These are phyloP conservation scores for Malassezia globosa DNA, from an alignment of 1,284 basidiomycete genomes.

Conservation along the genomic window DNA sequence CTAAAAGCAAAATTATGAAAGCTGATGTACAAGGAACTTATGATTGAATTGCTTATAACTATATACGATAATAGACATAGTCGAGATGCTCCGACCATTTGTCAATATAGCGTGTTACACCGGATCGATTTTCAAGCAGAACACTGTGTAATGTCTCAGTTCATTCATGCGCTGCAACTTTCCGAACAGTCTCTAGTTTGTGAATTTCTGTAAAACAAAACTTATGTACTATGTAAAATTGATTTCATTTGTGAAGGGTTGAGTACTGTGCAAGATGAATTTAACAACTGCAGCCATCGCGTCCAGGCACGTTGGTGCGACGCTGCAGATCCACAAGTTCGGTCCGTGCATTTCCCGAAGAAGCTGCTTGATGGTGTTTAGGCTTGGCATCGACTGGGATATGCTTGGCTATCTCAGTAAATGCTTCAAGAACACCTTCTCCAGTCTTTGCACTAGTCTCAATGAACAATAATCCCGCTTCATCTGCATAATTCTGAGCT, in stretches of 20 bases:
- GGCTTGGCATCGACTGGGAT: slow-evolving; percentile 12
- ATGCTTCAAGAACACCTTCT: slow-evolving; percentile 87
- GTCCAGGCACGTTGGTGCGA: background rate
- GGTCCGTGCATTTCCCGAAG: slow-evolving; percentile 1
- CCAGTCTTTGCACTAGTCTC: slow-evolving; percentile 98
- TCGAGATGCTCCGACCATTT: too few species aligned
- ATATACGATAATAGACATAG: too few species aligned
- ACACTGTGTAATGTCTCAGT: too few species aligned
- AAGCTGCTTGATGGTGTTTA: background rate
- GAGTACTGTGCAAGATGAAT: background rate
- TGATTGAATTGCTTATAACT: too few species aligned
- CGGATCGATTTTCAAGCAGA: too few species aligned
- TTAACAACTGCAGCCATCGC: slow-evolving; percentile 8
- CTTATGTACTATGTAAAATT: background rate
- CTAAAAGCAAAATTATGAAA: too few species aligned
- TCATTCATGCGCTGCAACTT: too few species aligned
- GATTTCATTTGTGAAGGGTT: background rate
- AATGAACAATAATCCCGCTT: slow-evolving; percentile 84
- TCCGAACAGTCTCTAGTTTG: too few species aligned
- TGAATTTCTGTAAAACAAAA: too few species aligned
- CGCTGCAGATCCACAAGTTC: slow-evolving; percentile 12
- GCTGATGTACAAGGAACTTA: too few species aligned
- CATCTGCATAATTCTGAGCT: slow-evolving; percentile 88
- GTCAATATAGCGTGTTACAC: too few species aligned
- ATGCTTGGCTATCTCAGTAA: slow-evolving; percentile 60